These are phyloP conservation scores for Hypoxylon sp. DNA, from an alignment of 2,329 filamentous ascomycete genomes.

Conservation along the genomic window DNA sequence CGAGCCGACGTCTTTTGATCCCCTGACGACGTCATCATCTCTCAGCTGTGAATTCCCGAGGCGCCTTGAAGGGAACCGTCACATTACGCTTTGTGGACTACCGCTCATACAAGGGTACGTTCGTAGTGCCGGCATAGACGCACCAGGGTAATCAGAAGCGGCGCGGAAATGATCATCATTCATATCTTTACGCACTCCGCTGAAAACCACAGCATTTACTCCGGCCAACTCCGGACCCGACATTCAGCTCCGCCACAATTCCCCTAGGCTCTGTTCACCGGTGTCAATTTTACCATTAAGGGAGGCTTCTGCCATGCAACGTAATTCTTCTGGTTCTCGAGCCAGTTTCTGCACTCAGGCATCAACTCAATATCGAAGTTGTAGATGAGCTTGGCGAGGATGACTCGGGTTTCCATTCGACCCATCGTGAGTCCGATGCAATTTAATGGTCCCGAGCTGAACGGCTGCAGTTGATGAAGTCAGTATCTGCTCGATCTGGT, in stretches of 20 bases:
- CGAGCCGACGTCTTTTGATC: not conserved
- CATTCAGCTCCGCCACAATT: not conserved
- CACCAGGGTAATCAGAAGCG: not conserved
- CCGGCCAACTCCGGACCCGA: not conserved
- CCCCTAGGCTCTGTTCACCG: slow-evolving; percentile 12
- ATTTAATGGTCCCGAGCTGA: slow-evolving; percentile 39
- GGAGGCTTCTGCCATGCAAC: slow-evolving; percentile 53
- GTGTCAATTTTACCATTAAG: slow-evolving; percentile 45
- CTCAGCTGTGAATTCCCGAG: not conserved
- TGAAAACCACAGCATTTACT: slow-evolving; percentile 2
- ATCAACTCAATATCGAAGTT: slow-evolving; percentile 55
- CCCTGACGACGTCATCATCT: slow-evolving; percentile 2
- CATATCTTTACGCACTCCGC: slow-evolving; percentile 6
- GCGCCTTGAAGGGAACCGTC: not conserved
- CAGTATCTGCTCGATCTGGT: not conserved
- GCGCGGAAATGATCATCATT: not conserved
- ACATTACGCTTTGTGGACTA: not conserved
- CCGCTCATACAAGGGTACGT: not conserved
- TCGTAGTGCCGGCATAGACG: not conserved
- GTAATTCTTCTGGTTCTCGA: slow-evolving; percentile 51
- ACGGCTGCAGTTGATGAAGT: slow-evolving; percentile 28
- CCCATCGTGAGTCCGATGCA: slow-evolving; percentile 48
- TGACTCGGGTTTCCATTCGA: slow-evolving; percentile 54
- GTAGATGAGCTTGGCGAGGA: slow-evolving; percentile 55
- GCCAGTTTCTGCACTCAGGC: slow-evolving; percentile 54